Conservation (phyloP, 2,329 filamentous ascomycete genomes). For the Leptographium procerum region DNA sequence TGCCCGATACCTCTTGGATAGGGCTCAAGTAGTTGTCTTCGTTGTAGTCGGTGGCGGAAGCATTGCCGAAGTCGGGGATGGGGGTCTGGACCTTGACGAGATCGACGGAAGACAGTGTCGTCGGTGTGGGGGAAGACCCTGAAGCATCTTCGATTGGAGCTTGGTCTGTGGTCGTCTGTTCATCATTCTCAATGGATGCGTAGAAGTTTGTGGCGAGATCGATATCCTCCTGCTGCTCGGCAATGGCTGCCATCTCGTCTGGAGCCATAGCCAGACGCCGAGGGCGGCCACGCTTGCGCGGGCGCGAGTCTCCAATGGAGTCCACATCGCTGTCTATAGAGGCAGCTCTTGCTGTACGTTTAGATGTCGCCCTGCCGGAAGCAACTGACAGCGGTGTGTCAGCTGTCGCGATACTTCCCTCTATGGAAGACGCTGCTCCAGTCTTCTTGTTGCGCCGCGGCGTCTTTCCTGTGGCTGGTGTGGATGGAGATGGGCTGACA, state of each 20-base stretch:
- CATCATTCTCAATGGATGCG: neutral
- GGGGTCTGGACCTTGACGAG: conserved; percentile 1
- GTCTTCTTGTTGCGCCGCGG: conserved; percentile 15
- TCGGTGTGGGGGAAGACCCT: neutral
- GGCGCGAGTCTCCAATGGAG: conserved; percentile 11
- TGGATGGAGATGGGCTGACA: neutral
- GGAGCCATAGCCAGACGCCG: conserved; percentile 16
- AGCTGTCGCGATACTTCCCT: neutral
- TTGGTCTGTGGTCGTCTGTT: neutral
- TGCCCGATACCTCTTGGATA: neutral
- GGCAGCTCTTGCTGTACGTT: neutral
- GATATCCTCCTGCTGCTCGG: conserved; percentile 8
- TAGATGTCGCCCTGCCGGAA: neutral
- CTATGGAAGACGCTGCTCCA: neutral
- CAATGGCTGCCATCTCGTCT: conserved; percentile 17
- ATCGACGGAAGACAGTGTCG: conserved; percentile 5
- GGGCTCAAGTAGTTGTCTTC: neutral
- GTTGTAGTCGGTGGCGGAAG: neutral
- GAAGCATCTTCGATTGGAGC: neutral
- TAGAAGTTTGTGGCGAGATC: neutral
- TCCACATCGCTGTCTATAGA: conserved; percentile 4
- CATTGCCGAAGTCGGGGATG: neutral
- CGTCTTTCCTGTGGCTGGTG: conserved; percentile 1
- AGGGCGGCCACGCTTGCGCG: conserved; percentile 21
- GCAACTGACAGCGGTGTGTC: neutral